Evolutionary conservation across 345 rosid species (phyloP).

Genomic region (Arabis alpina): DNA sequence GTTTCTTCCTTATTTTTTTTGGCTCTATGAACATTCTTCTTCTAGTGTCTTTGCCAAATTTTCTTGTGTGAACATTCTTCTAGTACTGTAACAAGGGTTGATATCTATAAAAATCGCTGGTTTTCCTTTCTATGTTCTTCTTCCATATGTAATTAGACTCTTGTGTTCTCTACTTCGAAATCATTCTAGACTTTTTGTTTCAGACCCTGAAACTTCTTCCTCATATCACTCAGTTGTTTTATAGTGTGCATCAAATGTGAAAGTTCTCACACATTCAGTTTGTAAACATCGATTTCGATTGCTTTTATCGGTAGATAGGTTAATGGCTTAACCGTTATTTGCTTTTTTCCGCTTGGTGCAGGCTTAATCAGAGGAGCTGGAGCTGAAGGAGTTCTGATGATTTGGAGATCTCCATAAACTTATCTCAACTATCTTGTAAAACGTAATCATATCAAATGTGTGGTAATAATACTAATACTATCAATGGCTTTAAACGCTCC

Average conservation of each 20-base stretch:
- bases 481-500: not conserved
- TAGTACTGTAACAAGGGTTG: not conserved
- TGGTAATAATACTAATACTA: conserved; percentile 23
- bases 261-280: too few species aligned
- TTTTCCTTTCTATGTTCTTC: not conserved
- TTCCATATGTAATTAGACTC: not conserved
- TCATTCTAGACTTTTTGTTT: not conserved
- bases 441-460: not conserved
- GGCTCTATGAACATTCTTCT: not conserved
- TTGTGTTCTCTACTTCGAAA: not conserved
- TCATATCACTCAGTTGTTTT: not conserved
- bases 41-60: not conserved
- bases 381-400: conserved; percentile 21
- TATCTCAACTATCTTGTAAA: conserved; percentile 15
- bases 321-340: not conserved
- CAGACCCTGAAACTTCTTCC: not conserved
- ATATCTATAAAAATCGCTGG: not conserved
- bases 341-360: conserved; percentile 4
- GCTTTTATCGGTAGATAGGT: not conserved
- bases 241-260: too few species aligned
- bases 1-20: not conserved
- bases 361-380: conserved; percentile 11
- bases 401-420: not conserved
- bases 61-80: not conserved
- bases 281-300: not conserved